Conservation (phyloP, 1,284 basidiomycete species). For the Meripilus lineatus region DNA sequence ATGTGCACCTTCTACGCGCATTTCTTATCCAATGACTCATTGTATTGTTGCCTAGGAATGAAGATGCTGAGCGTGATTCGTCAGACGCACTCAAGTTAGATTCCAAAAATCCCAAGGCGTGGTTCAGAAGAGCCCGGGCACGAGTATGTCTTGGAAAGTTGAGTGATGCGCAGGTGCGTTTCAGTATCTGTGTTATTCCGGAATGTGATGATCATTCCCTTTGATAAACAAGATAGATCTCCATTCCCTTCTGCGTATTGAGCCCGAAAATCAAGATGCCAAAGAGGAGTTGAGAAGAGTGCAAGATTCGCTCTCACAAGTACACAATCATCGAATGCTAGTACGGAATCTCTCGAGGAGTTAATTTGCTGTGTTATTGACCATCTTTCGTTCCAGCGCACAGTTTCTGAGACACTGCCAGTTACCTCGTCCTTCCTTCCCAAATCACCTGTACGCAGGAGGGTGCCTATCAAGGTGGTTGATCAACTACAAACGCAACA, state of each 20-base stretch:
- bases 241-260: slow-evolving; percentile 22
- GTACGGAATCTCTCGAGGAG: too few species aligned
- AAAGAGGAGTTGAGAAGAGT: slow-evolving; percentile 51
- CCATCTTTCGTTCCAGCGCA: too few species aligned
- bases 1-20: slow-evolving; percentile 29
- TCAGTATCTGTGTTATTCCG: neutral
- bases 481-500: too few species aligned
- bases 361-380: too few species aligned
- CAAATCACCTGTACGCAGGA: too few species aligned
- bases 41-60: slow-evolving; percentile 38
- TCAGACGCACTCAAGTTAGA: slow-evolving; percentile 48
- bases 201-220: slow-evolving; percentile 6
- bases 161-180: slow-evolving; percentile 55
- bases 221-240: slow-evolving; percentile 55
- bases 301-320: too few species aligned
- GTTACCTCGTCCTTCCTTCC: too few species aligned
- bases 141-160: slow-evolving; percentile 33
- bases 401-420: too few species aligned
- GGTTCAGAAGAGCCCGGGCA: slow-evolving; percentile 71
- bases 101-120: slow-evolving; percentile 61
- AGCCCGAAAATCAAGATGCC: slow-evolving; percentile 49
- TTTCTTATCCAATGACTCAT: slow-evolving; percentile 7
- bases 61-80: slow-evolving; percentile 75
- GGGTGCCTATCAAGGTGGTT: too few species aligned
- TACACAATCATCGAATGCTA: too few species aligned